phyloP scores from a whole-genome alignment of 192 early-diverging fungal species.

The Linnemannia zychae region DNA sequence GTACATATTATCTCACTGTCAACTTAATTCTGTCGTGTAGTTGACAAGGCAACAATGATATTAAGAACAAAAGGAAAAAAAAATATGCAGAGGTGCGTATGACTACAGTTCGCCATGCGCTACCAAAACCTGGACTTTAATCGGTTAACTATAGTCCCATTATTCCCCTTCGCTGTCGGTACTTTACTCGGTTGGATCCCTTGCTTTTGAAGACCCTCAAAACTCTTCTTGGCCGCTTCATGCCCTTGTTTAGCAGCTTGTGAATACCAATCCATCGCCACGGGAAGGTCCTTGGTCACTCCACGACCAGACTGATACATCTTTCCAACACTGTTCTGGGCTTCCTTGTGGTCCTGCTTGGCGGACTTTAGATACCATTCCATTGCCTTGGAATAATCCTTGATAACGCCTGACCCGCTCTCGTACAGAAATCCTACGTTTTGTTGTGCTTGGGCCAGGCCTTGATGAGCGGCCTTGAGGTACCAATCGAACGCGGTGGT shows the following conservation, averaged over 20 bases:
- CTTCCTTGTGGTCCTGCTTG: neutral
- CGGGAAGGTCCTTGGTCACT: neutral
- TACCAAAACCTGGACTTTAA: neutral
- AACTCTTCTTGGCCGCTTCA: neutral
- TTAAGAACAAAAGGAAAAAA: neutral
- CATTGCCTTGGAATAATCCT: neutral
- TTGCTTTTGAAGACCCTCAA: neutral
- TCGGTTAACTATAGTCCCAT: neutral
- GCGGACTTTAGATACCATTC: neutral
- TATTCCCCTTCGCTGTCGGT: neutral
- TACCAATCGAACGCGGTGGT: slow-evolving; percentile 66
- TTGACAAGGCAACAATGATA: too few relatives aligned
- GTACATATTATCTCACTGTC: too few relatives aligned
- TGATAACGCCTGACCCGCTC: slow-evolving; percentile 50
- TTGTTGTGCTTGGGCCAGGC: slow-evolving; percentile 61
- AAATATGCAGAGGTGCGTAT: neutral
- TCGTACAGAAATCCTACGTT: slow-evolving; percentile 61
- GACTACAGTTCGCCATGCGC: too few relatives aligned
- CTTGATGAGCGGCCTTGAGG: slow-evolving; percentile 60
- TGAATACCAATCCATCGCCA: neutral
- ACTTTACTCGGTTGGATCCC: neutral
- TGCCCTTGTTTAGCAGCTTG: neutral
- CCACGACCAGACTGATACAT: neutral
- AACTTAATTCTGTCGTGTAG: too few relatives aligned
- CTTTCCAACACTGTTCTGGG: neutral